Percentiles rank a stretch among this genome's conserved stretches.
These are phyloP conservation scores for Cyclospora cayetanensis DNA, from an alignment of 169 alveolate genomes.

Conservation along the genomic window DNA sequence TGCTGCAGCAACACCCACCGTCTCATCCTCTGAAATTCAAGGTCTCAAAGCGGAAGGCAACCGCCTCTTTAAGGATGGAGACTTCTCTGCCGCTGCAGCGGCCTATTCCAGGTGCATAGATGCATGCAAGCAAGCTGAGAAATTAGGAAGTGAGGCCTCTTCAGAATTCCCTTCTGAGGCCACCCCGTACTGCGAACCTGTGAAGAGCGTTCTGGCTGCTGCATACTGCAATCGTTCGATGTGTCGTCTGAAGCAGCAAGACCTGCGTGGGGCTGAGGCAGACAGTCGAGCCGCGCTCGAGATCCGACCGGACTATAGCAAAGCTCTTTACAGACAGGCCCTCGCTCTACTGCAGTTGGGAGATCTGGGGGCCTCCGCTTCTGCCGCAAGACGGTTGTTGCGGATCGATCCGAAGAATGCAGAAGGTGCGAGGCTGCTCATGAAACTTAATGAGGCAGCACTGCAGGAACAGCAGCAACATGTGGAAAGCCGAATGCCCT, in stretches of 20 bases:
- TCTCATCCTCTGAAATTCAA: not conserved
- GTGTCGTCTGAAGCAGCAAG: constrained; percentile 37
- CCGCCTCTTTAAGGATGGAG: not conserved
- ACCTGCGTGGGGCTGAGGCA: not conserved
- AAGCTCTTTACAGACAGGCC: constrained; percentile 23
- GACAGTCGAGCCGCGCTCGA: constrained; percentile 22
- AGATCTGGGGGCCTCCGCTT: not conserved
- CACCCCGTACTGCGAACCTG: not conserved
- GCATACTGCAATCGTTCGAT: constrained; percentile 17
- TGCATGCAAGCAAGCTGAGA: not conserved
- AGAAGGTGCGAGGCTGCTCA: not conserved
- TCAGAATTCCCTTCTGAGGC: not conserved
- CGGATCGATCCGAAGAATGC: not conserved
- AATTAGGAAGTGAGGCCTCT: not conserved
- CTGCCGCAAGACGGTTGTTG: not conserved
- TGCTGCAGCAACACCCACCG: not conserved
- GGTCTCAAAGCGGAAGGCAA: not conserved
- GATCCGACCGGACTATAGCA: not conserved
- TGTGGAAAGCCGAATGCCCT: not conserved
- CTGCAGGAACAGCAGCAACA: constrained; percentile 30
- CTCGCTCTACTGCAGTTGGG: constrained; percentile 1
- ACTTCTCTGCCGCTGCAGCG: not conserved
- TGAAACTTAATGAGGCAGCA: not conserved
- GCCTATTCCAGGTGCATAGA: not conserved
- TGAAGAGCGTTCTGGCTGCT: not conserved